phyloP scores from a whole-genome alignment of 345 rosid genomes.

The Ceriops decandra region DNA sequence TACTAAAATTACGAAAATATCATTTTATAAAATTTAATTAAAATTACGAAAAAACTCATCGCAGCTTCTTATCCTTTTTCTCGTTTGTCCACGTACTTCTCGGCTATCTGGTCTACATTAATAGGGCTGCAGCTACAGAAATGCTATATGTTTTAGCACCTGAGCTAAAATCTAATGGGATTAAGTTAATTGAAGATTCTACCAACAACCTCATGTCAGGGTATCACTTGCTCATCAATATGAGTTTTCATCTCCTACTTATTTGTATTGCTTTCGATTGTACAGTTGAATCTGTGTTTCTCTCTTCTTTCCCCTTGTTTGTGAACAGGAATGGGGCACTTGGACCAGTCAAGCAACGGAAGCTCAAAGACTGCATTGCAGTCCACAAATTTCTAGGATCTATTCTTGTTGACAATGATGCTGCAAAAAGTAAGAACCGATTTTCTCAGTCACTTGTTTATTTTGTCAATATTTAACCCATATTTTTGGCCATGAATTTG shows the following conservation, averaged over 20 bases:
- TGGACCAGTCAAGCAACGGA: conserved; percentile 66
- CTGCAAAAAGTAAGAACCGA: conserved; percentile 65
- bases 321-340: conserved; percentile 50
- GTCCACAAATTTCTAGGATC: conserved; percentile 60
- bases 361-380: conserved; percentile 72
- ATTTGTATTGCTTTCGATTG: not conserved
- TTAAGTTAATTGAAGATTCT: conserved; percentile 72
- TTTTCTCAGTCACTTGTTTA: not conserved
- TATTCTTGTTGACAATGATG: conserved; percentile 54
- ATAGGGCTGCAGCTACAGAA: conserved; percentile 92
- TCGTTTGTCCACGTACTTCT: too few relatives aligned
- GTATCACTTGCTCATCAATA: conserved; percentile 33
- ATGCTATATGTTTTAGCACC: conserved; percentile 67
- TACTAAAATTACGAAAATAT: too few relatives aligned
- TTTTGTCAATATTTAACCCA: not conserved
- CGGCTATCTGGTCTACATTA: too few relatives aligned
- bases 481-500: not conserved
- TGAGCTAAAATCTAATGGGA: conserved; percentile 58
- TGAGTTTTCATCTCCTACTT: not conserved
- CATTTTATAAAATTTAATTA: too few relatives aligned
- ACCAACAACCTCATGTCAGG: conserved; percentile 42
- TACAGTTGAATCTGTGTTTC: conserved; percentile 8
- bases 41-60: too few relatives aligned
- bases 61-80: too few relatives aligned
- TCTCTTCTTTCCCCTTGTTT: not conserved